Base-by-base conservation (phyloP, 116 monocot genomes). In the Iris pallida region DNA sequence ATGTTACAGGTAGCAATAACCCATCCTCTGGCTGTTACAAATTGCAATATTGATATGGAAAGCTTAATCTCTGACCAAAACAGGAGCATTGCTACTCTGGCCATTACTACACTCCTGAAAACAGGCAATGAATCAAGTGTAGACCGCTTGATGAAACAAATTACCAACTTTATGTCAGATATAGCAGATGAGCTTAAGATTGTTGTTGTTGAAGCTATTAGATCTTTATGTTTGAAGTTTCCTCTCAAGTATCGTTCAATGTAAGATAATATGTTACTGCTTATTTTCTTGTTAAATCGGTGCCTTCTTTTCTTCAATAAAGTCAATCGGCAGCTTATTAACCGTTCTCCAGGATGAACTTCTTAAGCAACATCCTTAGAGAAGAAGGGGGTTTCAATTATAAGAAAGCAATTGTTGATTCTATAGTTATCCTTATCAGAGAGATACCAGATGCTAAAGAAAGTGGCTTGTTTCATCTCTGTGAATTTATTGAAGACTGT, bases 141-240 rank as follows among this genome's bases (percentile, higher is more conserved):
- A 30, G 98, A 98, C 59, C 85, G 98, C n/a, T 68, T 98, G 70
- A 98, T 98, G 93, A 98, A 98, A 56, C 98, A 98, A 68, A 98
- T 98, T 65, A 93, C 93, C 15, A 93, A 86, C 80, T 98, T 98
- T 51, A 98, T 98, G 93, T 87, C 98, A 59, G 98, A 98, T 68
- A 98, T 98, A 76, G 93, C 98, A 8, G 98, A 98, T 78, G 98
- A 98, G 69, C 93, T 98, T 82, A 98, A 98, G 81, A 98, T 98
- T 77, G 98, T 98, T 75, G 93, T 98, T 57, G 93, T 98, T 5
- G 98, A 98, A 73, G 98, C 98, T 61, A 98, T 98, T 57, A 78
- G 98, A 70, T 93, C 98, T 49, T 65, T 98, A 47, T 98, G 98
- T 66, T 71, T 98, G 58, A 98, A 98, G 64, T 98, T 93, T 65